phyloP scores from a whole-genome alignment of 2,329 filamentous ascomycete species.

The Elsinoe batatas region DNA sequence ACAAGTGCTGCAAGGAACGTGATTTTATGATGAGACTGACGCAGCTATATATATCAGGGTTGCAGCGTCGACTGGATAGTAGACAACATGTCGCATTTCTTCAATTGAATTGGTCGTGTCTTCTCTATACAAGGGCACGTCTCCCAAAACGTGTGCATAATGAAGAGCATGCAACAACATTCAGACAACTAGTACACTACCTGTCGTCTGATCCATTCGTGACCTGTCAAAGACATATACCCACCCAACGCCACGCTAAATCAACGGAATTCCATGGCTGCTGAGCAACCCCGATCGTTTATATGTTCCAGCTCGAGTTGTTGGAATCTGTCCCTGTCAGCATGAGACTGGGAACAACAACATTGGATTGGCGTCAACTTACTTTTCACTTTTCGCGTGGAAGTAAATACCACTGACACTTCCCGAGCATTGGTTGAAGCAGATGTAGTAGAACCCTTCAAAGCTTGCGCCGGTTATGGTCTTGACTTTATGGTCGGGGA shows the following conservation, averaged over 20 bases:
- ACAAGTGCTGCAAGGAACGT: no score
- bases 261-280: conserved; percentile 81
- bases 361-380: conserved; percentile 33
- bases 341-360: neutral
- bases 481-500: conserved; percentile 84
- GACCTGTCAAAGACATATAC: neutral
- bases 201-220: neutral
- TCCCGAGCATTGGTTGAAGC: conserved; percentile 86
- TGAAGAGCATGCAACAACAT: neutral
- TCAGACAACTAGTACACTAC: conserved; percentile 5
- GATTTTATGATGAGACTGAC: neutral
- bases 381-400: conserved; percentile 97
- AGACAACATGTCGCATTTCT: no score
- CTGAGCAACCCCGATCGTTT: conserved; percentile 70
- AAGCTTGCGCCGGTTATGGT: conserved; percentile 93
- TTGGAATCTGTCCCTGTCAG: conserved; percentile 57
- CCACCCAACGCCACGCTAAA: conserved; percentile 9
- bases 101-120: no score
- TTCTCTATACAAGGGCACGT: neutral
- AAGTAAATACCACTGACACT: conserved; percentile 92
- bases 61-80: no score
- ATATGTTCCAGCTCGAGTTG: conserved; percentile 87
- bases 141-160: neutral
- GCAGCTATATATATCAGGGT: no score
- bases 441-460: conserved; percentile 98